Conservation (phyloP, 495 filamentous ascomycete genomes). For the Massariosphaeria phaeospora region DNA sequence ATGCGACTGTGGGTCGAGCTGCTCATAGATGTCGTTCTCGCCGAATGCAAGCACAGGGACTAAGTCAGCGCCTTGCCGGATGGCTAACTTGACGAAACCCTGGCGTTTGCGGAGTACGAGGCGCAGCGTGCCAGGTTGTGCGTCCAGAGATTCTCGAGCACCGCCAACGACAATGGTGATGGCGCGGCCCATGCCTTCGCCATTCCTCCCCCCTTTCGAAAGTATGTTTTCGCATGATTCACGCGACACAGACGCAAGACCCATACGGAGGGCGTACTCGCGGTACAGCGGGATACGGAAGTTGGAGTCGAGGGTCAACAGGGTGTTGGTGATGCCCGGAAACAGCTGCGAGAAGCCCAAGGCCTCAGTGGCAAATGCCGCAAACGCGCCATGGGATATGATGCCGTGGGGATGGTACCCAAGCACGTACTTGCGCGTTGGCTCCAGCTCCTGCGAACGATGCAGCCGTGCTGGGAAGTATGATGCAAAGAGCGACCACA, state of each 20-base stretch:
- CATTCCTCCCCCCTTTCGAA: constrained; percentile 66
- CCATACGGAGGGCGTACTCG: constrained; percentile 83
- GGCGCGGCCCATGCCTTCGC: constrained; percentile 87
- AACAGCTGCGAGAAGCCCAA: constrained; percentile 85
- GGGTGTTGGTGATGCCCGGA: constrained; percentile 89
- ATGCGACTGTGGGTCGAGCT: constrained; percentile 64
- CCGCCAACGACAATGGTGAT: constrained; percentile 96
- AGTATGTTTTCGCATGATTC: constrained; percentile 87
- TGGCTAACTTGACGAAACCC: constrained; percentile 88
- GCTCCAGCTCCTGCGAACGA: constrained; percentile 70
- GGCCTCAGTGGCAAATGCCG: constrained; percentile 85
- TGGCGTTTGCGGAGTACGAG: constrained; percentile 78
- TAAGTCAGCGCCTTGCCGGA: constrained; percentile 82
- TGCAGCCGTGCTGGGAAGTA: constrained; percentile 91
- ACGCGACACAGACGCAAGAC: constrained; percentile 80
- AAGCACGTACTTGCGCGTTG: constrained; percentile 92
- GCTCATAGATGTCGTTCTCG: constrained; percentile 94
- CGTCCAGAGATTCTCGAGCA: constrained; percentile 84
- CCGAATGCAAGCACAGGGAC: constrained; percentile 90
- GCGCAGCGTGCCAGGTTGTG: constrained; percentile 65
- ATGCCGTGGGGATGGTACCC: constrained; percentile 98
- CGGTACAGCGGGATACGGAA: constrained; percentile 92
- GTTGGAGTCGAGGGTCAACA: constrained; percentile 88
- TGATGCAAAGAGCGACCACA: constrained; percentile 85
- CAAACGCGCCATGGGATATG: constrained; percentile 91